phyloP scores from a whole-genome alignment of 2,329 filamentous ascomycete species.

The Phaeoacremonium minimum region DNA sequence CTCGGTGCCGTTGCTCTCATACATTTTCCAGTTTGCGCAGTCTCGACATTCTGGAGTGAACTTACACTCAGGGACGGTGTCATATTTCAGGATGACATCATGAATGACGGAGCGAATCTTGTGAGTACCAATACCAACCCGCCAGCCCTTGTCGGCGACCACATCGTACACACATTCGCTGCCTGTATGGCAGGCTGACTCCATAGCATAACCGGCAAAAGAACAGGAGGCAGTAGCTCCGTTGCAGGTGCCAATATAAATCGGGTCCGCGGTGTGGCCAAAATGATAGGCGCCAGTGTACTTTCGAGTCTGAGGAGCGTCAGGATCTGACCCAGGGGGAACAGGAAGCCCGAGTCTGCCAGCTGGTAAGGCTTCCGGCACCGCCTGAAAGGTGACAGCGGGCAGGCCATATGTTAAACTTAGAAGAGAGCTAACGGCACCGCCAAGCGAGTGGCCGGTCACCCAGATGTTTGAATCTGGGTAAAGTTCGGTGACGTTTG shows the following conservation, averaged over 20 bases:
- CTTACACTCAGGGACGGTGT: constrained; percentile 71
- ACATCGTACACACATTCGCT: constrained; percentile 89
- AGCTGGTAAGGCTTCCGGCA: constrained; percentile 85
- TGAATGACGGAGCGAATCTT: constrained; percentile 84
- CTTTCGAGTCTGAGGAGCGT: constrained; percentile 64
- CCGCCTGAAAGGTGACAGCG: constrained; percentile 88
- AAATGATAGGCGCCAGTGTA: constrained; percentile 84
- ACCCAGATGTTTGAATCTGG: constrained; percentile 84
- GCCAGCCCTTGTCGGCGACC: constrained; percentile 86
- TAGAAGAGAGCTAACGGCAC: constrained; percentile 81
- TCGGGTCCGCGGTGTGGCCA: constrained; percentile 91
- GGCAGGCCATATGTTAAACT: constrained; percentile 89
- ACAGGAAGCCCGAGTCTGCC: constrained; percentile 78
- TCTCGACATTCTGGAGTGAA: constrained; percentile 79
- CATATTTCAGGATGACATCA: constrained; percentile 81
- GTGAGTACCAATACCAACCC: constrained; percentile 86
- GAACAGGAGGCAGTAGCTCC: constrained; percentile 85
- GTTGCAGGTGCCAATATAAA: constrained; percentile 92
- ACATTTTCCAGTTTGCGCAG: constrained; percentile 92
- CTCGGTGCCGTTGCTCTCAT: constrained; percentile 84
- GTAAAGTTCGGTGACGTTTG: constrained; percentile 87
- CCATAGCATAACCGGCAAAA: constrained; percentile 87
- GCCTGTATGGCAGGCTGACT: constrained; percentile 88
- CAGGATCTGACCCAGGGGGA: constrained; percentile 72
- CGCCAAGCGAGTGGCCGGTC: constrained; percentile 87